Conservation (phyloP, 1,284 basidiomycete species). For the Austropuccinia psidii region DNA sequence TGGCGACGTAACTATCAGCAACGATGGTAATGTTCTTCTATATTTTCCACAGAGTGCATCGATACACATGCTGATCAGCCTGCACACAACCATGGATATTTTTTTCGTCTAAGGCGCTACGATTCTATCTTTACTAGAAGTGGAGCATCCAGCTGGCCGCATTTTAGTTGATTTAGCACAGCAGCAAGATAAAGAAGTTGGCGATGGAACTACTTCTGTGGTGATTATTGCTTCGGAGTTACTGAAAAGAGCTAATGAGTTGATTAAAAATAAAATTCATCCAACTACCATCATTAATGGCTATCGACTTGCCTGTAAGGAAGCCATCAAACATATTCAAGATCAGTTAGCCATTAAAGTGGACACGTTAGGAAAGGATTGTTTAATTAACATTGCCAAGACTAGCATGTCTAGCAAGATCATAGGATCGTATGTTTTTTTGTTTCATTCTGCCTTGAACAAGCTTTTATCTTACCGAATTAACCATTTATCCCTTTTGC, state of each 20-base stretch:
- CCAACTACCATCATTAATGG: slow-evolving; percentile 99
- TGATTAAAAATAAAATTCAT: slow-evolving; percentile 97
- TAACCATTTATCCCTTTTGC: slow-evolving; percentile 16
- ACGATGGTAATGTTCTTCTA: slow-evolving; percentile 58
- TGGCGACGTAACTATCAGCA: slow-evolving; percentile 99
- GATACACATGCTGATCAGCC: not conserved
- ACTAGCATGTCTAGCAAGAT: slow-evolving; percentile 99
- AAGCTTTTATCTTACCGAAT: not conserved
- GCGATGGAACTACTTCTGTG: slow-evolving; percentile 97
- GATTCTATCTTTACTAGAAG: slow-evolving; percentile 82
- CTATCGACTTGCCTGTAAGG: slow-evolving; percentile 90
- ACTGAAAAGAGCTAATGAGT: slow-evolving; percentile 88
- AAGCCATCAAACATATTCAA: slow-evolving; percentile 97
- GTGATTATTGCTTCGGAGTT: slow-evolving; percentile 96
- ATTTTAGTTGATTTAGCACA: slow-evolving; percentile 97
- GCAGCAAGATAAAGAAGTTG: slow-evolving; percentile 99
- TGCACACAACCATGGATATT: not conserved
- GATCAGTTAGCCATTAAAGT: slow-evolving; percentile 96
- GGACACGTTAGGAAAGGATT: slow-evolving; percentile 80
- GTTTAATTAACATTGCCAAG: slow-evolving; percentile 92
- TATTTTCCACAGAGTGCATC: not conserved
- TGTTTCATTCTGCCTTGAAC: not conserved
- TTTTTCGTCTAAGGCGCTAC: slow-evolving; percentile 59
- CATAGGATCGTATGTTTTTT: slow-evolving; percentile 71
- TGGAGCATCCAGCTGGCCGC: slow-evolving; percentile 81